Conservation (phyloP, 2,329 filamentous ascomycete species). For the Cadophora luteo-olivacea region DNA sequence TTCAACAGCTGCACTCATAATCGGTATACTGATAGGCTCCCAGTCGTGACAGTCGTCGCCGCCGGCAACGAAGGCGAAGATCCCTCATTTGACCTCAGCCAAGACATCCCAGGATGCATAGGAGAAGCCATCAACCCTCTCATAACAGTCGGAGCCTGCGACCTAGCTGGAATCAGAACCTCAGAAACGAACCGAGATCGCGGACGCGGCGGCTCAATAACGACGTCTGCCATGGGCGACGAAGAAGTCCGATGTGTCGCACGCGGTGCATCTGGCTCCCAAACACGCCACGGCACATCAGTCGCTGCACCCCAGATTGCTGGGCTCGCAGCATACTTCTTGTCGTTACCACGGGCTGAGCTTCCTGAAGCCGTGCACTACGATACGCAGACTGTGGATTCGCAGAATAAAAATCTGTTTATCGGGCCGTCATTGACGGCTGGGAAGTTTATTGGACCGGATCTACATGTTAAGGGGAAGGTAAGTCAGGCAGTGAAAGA, state of each 20-base stretch:
- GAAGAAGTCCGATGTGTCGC: background rate
- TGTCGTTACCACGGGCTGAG: slow-evolving; percentile 1
- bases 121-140: slow-evolving; percentile 1
- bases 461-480: slow-evolving; percentile 19
- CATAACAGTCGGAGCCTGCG: slow-evolving; percentile 19
- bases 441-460: background rate
- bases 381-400: background rate
- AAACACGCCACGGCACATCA: slow-evolving; percentile 7
- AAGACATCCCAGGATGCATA: slow-evolving; percentile 15
- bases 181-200: background rate
- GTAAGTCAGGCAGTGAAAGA: slow-evolving; percentile 14
- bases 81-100: background rate
- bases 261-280: background rate
- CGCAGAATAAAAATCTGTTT: background rate
- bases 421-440: background rate
- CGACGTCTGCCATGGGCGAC: slow-evolving; percentile 7
- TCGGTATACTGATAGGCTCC: background rate
- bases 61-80: slow-evolving; percentile 1
- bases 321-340: slow-evolving; percentile 18
- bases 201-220: slow-evolving; percentile 5
- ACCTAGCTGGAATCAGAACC: background rate
- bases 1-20: no score
- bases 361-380: background rate
- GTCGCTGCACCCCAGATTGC: slow-evolving; percentile 16
- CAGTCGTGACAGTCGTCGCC: slow-evolving; percentile 14